Base-by-base conservation (phyloP, 2,329 filamentous ascomycete species). In the Aspergillus sp. region DNA sequence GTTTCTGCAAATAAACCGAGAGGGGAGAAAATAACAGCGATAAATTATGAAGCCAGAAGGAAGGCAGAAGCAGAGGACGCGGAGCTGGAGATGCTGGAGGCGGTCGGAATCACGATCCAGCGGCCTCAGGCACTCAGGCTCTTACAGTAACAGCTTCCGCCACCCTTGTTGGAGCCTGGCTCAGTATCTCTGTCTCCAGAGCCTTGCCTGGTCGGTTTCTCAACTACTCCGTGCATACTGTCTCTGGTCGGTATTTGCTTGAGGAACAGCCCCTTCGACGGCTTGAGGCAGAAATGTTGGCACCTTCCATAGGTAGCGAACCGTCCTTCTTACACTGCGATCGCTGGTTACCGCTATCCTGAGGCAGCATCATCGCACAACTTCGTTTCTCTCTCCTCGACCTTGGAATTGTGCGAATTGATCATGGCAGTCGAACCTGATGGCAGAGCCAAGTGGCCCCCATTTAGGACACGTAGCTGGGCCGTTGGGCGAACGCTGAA, bases 21-120 rank as follows among this genome's bases (percentile, higher is more conserved):
- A 47, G 41, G 59, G 22, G 22, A 61, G 65, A 30, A 58, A 49
- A 46, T 15, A 48, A 55, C 43, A 60, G 49, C 25, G 61, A 63
- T 59, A 61, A 60, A 67, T 62, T 59, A 66, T 67, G 66, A 68
- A 61, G 64, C 57, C 55, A 62, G 49, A 57, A 49, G 61, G 43
- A 54, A 47, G 57, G 59, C 55, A 62, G 61, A 58, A 41, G 34
- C 34, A 41, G 55, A 59, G 45, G 51, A 54, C 41, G 57, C 30
- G 41, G 48, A 25, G 34, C 30, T 47, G 22, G 46, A n/a, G 23
- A 59, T 22, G 48, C 53, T 50, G 61, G 59, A 67, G 65, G 64
- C 63, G 65, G 65, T 67, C 61, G 62, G 49, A 41, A 41, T 5
- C 11, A 41, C 34, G 11, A 13, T 13, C 9, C 34, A 15, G 13